These are phyloP conservation scores for Theobroma cacao DNA, from an alignment of 345 rosid genomes.

Conservation along the genomic window DNA sequence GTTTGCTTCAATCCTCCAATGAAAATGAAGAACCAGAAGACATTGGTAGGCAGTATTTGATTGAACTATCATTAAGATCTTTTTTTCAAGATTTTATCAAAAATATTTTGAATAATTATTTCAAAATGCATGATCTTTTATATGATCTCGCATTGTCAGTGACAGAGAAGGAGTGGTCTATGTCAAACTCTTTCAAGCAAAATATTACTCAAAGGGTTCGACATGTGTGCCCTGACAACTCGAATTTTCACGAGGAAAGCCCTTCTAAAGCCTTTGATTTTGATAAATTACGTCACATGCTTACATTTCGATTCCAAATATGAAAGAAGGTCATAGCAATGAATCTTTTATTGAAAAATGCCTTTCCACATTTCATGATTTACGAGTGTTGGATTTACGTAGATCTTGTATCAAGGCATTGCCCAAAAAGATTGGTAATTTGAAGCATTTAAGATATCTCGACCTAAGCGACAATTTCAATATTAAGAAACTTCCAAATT, in stretches of 20 bases:
- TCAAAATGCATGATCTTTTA: neutral
- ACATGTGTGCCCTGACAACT: neutral
- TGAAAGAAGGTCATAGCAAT: neutral
- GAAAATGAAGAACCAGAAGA: neutral
- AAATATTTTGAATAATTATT: no score
- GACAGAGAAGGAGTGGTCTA: neutral
- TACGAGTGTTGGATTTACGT: neutral
- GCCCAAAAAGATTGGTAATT: neutral
- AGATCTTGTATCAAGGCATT: neutral
- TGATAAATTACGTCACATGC: neutral
- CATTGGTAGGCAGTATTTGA: neutral
- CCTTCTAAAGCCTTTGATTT: neutral
- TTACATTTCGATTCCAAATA: neutral
- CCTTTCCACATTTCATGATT: neutral
- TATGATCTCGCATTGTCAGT: neutral
- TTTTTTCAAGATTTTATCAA: neutral
- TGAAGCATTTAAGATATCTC: neutral
- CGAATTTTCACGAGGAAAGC: neutral
- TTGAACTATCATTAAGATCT: neutral
- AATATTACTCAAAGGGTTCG: neutral
- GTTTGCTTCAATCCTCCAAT: neutral
- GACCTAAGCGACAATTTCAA: neutral
- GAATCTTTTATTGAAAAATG: neutral
- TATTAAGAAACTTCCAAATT: neutral
- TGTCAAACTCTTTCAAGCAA: neutral